phyloP scores from a whole-genome alignment of 306 rosid species.

The Ochetophila trinervis region DNA sequence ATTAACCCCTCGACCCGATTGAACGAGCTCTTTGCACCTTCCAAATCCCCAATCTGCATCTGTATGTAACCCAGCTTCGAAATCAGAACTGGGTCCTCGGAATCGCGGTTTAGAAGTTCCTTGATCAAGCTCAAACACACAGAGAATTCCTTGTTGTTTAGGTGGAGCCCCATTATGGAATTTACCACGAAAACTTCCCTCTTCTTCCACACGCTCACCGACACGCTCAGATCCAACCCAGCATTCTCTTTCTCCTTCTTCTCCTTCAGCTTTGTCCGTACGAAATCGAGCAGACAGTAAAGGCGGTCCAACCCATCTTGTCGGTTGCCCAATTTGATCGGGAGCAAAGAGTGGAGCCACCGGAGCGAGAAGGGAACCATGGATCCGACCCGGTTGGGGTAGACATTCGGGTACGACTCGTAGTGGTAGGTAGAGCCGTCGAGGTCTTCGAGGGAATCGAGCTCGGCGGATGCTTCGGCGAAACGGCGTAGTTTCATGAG shows the following conservation, averaged over 20 bases:
- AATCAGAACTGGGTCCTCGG: slow-evolving; percentile 51
- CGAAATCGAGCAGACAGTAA: slow-evolving; percentile 69
- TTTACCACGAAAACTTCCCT: slow-evolving; percentile 71
- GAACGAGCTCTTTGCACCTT: slow-evolving; percentile 72
- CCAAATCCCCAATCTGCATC: slow-evolving; percentile 80
- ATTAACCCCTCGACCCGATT: slow-evolving; percentile 45
- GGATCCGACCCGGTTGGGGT: slow-evolving; percentile 67
- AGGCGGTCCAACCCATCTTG: slow-evolving; percentile 81
- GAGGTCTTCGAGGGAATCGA: slow-evolving; percentile 76
- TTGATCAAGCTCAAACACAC: slow-evolving; percentile 59
- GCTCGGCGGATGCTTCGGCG: slow-evolving; percentile 74
- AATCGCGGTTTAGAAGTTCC: slow-evolving; percentile 40
- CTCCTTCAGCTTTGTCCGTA: slow-evolving; percentile 37
- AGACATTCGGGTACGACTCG: slow-evolving; percentile 58
- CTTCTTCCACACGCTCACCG: slow-evolving; percentile 49
- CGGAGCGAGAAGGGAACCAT: slow-evolving; percentile 93
- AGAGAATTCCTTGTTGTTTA: slow-evolving; percentile 59
- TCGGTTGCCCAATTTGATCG: slow-evolving; percentile 70
- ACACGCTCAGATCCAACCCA: slow-evolving; percentile 24
- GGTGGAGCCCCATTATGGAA: slow-evolving; percentile 67
- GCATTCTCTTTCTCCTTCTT: slow-evolving; percentile 22
- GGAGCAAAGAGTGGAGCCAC: slow-evolving; percentile 69
- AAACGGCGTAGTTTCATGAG: slow-evolving; percentile 80
- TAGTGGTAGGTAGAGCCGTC: slow-evolving; percentile 56
- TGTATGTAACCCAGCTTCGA: slow-evolving; percentile 83